Base-by-base conservation (phyloP, 352 stramenopile species). In the Pythium folliculosum region DNA sequence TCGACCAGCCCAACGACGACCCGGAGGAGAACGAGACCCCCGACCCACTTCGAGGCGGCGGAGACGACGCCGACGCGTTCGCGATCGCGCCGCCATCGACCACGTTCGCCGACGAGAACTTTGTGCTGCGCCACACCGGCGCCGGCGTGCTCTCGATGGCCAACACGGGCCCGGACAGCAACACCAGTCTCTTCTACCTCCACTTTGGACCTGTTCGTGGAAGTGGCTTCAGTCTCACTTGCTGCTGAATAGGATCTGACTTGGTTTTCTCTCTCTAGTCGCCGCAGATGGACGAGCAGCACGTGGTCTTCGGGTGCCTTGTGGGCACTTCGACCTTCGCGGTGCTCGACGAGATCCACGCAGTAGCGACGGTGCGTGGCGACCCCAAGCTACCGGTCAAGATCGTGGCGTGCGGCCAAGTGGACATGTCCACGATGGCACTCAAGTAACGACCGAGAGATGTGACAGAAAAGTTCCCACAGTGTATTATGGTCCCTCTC, bases 111-210 rank as follows among this genome's bases (percentile, higher is more conserved):
- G 96, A 99, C 76, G 90, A 98, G 73, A 98, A 98, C 72, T 99
- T 99, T 68, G 80, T 91, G 56, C 78, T 98, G 10, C 71, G 68
- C 27, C 97, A 99, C 79, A 82, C 78, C 30, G 80, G 86, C 5
- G 69, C 86, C 0, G 95, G 95, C 21, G 86, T 97, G 17, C 72
- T 99, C 16, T 96, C 87, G 43, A 99, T 99, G 94, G 96, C 88
- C 19, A 99, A 99, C 74, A 81, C 86, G 13, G 97, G 97, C 2
- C 88, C 85, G 1, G 78, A 99, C 81, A 97, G 94, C 0, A 99
- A 99, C 77, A 94, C 91, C 2, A 97, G 88, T 54, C 93, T 98
- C 70, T 99, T 99, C 75, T 98, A 98, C 71, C 90, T 99, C 40
- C 81, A 86, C 61, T 88, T 90, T 69, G 67, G 50, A 2, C 40